These are phyloP conservation scores for Claviceps sp. DNA, from an alignment of 2,329 filamentous ascomycete genomes.

Conservation along the genomic window DNA sequence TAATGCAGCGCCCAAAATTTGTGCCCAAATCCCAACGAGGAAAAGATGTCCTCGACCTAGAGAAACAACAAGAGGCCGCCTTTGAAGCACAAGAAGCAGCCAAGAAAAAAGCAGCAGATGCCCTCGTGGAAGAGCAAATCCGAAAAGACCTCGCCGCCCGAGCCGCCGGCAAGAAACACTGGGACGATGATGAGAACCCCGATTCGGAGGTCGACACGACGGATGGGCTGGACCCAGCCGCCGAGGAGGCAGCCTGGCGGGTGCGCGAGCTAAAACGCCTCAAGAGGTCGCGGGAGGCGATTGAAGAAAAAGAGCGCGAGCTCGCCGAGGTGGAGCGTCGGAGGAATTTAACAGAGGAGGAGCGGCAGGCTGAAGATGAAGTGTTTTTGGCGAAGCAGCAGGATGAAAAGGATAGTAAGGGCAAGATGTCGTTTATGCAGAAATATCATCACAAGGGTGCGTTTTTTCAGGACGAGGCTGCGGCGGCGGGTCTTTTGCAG, in stretches of 20 bases:
- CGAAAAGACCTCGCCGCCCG: conserved; percentile 66
- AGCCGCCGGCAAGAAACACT: conserved; percentile 66
- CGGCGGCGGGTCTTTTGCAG: conserved; percentile 60
- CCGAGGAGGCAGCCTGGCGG: conserved; percentile 87
- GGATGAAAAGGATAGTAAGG: conserved; percentile 63
- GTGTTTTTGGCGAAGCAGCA: conserved; percentile 65
- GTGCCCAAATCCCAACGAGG: conserved; percentile 44
- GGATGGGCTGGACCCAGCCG: conserved; percentile 74
- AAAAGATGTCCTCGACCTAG: conserved; percentile 15
- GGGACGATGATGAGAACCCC: conserved; percentile 65
- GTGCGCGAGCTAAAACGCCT: conserved; percentile 81
- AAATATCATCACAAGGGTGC: conserved; percentile 96
- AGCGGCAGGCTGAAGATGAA: conserved; percentile 74
- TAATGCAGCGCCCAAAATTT: conserved; percentile 52
- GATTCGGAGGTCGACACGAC: conserved; percentile 75
- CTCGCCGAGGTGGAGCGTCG: conserved; percentile 80
- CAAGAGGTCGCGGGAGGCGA: conserved; percentile 71
- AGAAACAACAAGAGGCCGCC: conserved; percentile 21
- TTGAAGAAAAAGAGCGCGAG: conserved; percentile 74
- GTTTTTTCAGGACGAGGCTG: conserved; percentile 77
- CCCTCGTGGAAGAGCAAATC: conserved; percentile 77
- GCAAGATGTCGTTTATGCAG: conserved; percentile 82
- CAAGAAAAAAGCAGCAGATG: conserved; percentile 58
- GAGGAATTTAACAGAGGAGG: conserved; percentile 72
- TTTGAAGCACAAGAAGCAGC: conserved; percentile 42